These are phyloP conservation scores for Exophiala dermatitidis DNA, from an alignment of 2,329 filamentous ascomycete species.

Conservation along the genomic window DNA sequence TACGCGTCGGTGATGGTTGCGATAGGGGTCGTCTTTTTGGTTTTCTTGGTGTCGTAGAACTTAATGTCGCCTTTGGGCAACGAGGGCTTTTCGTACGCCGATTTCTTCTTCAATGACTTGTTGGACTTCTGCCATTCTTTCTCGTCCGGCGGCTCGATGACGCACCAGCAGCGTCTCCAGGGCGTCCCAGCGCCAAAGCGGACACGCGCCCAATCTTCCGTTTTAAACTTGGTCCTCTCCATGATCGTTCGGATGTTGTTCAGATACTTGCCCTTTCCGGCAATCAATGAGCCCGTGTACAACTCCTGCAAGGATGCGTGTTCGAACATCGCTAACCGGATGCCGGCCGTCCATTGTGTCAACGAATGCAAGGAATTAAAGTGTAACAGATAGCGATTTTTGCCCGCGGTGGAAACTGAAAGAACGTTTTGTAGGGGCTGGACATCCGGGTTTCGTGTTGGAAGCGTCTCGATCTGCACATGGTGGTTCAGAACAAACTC, in stretches of 20 bases:
- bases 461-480: conserved; percentile 74
- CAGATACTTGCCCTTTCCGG: conserved; percentile 79
- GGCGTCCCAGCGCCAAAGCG: conserved; percentile 92
- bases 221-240: conserved; percentile 66
- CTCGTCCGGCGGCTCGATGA: conserved; percentile 84
- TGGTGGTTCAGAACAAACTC: conserved; percentile 19
- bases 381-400: conserved; percentile 90
- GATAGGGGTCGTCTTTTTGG: conserved; percentile 83
- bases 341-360: conserved; percentile 91
- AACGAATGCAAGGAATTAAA: conserved; percentile 93
- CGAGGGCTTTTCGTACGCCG: conserved; percentile 69
- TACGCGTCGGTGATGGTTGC: conserved; percentile 87
- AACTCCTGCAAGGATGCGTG: conserved; percentile 89
- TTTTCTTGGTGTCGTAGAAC: conserved; percentile 90
- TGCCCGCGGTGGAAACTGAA: conserved; percentile 88
- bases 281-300: conserved; percentile 91
- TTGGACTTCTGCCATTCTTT: conserved; percentile 80
- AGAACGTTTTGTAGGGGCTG: conserved; percentile 88
- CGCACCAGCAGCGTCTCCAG: conserved; percentile 95
- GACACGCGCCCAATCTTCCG: conserved; percentile 91
- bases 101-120: conserved; percentile 74
- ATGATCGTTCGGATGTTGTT: conserved; percentile 90
- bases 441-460: conserved; percentile 68
- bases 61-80: conserved; percentile 80
- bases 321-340: conserved; percentile 89